phyloP scores from a whole-genome alignment of 2,329 filamentous ascomycete genomes.

The Neoarthrinium moseri region DNA sequence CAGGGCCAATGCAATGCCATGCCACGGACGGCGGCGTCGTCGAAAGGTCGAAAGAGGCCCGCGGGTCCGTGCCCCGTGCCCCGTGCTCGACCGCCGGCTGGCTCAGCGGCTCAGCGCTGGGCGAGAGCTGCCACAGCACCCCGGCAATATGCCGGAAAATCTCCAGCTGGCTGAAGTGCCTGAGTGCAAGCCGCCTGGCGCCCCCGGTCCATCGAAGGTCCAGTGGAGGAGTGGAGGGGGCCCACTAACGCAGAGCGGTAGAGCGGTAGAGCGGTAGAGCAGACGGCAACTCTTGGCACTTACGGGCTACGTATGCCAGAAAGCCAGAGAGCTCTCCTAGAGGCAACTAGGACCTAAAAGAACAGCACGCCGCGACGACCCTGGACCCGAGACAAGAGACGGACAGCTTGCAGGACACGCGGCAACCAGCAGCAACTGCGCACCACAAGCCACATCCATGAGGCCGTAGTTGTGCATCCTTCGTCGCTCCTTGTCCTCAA shows the following conservation, averaged over 20 bases:
- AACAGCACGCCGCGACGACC: too few species aligned
- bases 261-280: not conserved
- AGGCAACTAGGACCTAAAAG: too few species aligned
- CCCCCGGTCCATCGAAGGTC: too few species aligned
- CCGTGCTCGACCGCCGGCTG: not conserved
- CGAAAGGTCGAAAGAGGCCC: not conserved
- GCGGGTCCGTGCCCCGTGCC: too few species aligned
- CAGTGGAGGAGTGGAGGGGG: too few species aligned
- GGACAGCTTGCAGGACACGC: slow-evolving; percentile 5
- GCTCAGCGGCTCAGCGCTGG: not conserved
- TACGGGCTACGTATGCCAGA: slow-evolving; percentile 15
- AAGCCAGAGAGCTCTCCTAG: not conserved
- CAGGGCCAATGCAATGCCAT: not conserved
- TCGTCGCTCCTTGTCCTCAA: too few species aligned
- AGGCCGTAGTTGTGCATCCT: not conserved
- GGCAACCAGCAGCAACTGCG: not conserved
- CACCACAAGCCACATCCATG: not conserved
- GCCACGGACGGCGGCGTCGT: not conserved
- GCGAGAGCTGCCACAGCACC: too few species aligned
- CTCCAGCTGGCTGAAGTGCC: too few species aligned
- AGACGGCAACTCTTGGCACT: slow-evolving; percentile 9
- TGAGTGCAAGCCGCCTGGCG: too few species aligned
- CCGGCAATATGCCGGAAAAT: slow-evolving; percentile 5
- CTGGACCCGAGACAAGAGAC: slow-evolving; percentile 5
- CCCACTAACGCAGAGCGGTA: too few species aligned